phyloP scores from a whole-genome alignment of 768 basidiomycete species.

The Hypholoma sublateritium region DNA sequence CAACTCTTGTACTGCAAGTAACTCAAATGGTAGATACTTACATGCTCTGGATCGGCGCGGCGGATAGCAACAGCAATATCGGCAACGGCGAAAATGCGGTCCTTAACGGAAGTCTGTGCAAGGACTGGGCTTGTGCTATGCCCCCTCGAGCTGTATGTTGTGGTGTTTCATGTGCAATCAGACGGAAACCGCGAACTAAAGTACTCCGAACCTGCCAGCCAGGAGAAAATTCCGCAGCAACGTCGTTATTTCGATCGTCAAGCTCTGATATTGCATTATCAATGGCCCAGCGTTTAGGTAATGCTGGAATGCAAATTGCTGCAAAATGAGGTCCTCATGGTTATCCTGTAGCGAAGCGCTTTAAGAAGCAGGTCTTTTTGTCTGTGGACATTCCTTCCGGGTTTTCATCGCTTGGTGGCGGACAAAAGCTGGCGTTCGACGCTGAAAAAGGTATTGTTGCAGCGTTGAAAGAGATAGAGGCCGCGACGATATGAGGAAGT shows the following conservation, averaged over 20 bases:
- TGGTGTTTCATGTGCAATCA: not conserved
- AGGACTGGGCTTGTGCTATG: constrained; percentile 87
- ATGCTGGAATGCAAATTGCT: constrained; percentile 20
- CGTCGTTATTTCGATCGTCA: constrained; percentile 62
- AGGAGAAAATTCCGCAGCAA: constrained; percentile 46
- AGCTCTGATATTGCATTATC: constrained; percentile 62
- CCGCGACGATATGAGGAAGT: not conserved
- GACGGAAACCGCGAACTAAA: constrained; percentile 4
- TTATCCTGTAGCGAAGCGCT: constrained; percentile 52
- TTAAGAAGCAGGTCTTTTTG: constrained; percentile 69
- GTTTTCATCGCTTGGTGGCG: constrained; percentile 46
- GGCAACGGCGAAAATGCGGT: constrained; percentile 50
- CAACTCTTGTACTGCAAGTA: constrained; percentile 64
- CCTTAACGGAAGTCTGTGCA: constrained; percentile 54
- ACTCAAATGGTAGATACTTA: constrained; percentile 70
- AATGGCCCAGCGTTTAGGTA: constrained; percentile 83
- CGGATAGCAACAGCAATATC: constrained; percentile 35
- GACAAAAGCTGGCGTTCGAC: constrained; percentile 46
- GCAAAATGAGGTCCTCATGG: constrained; percentile 12
- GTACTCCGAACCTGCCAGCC: constrained; percentile 21
- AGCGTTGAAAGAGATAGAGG: constrained; percentile 35
- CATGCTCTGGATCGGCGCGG: constrained; percentile 82
- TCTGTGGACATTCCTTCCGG: constrained; percentile 55
- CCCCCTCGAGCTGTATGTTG: constrained; percentile 44
- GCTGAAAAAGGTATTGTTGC: constrained; percentile 63